These are phyloP conservation scores for Agrocybe praecox DNA, from an alignment of 768 basidiomycete species.

Conservation along the genomic window DNA sequence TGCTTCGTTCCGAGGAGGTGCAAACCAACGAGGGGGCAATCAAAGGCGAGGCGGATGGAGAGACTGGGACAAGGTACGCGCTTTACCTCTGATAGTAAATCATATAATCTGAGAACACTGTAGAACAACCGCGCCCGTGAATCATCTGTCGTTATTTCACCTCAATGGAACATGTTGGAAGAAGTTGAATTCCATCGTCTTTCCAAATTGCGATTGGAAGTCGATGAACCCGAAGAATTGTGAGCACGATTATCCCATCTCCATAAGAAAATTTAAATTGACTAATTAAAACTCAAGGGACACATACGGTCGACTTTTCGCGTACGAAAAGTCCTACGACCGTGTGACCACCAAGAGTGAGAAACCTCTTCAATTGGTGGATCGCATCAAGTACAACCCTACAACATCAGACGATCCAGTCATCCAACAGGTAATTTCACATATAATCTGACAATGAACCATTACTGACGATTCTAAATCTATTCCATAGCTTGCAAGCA, in stretches of 20 bases:
- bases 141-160: conserved; percentile 90
- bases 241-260: conserved; percentile 38
- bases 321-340: conserved; percentile 95
- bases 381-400: conserved; percentile 95
- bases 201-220: conserved; percentile 89
- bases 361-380: conserved; percentile 86
- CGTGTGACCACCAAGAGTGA: conserved; percentile 94
- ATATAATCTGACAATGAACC: conserved; percentile 1
- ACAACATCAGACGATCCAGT: conserved; percentile 98
- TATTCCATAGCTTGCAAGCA: conserved; percentile 66
- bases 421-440: conserved; percentile 74
- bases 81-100: neutral
- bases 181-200: conserved; percentile 96
- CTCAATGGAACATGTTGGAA: conserved; percentile 94
- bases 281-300: conserved; percentile 41
- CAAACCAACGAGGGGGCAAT: conserved; percentile 50
- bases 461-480: neutral
- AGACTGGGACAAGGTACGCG: conserved; percentile 89
- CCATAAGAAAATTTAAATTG: conserved; percentile 1
- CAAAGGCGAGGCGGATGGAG: conserved; percentile 72
- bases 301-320: conserved; percentile 85
- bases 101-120: conserved; percentile 6
- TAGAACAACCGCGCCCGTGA: conserved; percentile 86
- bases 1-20: conserved; percentile 38
- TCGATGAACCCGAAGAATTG: conserved; percentile 91